Conservation (phyloP, 257 asterid species). For the Rehmannia glutinosa region DNA sequence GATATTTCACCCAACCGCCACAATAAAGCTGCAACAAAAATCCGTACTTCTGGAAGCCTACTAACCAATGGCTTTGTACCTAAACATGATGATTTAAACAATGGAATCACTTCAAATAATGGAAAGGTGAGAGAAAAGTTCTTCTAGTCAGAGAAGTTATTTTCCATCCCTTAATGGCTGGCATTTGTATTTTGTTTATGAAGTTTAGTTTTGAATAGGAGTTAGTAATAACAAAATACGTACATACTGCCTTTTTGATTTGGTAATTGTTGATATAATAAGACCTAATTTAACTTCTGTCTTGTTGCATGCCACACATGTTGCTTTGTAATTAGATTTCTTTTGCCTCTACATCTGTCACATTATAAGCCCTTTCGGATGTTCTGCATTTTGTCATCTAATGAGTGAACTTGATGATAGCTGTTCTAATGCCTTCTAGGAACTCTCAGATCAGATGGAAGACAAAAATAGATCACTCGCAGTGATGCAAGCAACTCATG, state of each 20-base stretch:
- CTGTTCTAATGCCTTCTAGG: conserved; percentile 65
- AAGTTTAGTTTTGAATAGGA: neutral
- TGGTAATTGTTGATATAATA: neutral
- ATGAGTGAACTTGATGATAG: conserved; percentile 35
- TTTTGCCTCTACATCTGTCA: neutral
- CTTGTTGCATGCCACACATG: neutral
- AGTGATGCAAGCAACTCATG: conserved; percentile 60
- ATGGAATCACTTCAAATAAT: conserved; percentile 47
- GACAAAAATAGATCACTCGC: conserved; percentile 58
- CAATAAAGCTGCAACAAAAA: conserved; percentile 44
- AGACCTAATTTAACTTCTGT: neutral
- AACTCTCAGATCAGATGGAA: conserved; percentile 62
- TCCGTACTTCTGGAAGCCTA: conserved; percentile 54
- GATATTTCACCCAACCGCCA: conserved; percentile 66
- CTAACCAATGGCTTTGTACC: conserved; percentile 41
- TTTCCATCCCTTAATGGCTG: no score
- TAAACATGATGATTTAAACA: conserved; percentile 58
- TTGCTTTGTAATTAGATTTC: conserved; percentile 14
- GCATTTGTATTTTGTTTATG: no score
- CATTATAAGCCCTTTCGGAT: neutral
- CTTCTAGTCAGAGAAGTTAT: conserved; percentile 12
- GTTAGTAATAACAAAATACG: neutral
- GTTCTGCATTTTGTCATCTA: conserved; percentile 5
- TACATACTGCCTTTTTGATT: conserved; percentile 5
- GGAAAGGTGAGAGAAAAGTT: conserved; percentile 49